Percentiles rank a stretch among this genome's conserved stretches.
phyloP scores from a whole-genome alignment of 2,329 filamentous ascomycete species.

The Colletotrichum sp. region DNA sequence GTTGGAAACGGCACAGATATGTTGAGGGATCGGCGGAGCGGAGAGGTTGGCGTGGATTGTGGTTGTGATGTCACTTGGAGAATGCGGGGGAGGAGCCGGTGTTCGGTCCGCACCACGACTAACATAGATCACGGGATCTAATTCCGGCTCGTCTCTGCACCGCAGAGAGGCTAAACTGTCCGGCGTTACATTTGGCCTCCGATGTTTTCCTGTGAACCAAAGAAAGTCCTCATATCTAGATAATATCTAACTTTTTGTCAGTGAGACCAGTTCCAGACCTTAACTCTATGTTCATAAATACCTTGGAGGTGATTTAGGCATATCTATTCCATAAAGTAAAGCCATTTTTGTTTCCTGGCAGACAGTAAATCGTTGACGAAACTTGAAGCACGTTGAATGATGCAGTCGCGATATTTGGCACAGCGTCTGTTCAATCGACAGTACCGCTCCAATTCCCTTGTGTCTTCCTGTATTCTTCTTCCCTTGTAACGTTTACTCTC shows the following conservation, averaged over 20 bases:
- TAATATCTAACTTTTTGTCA: not conserved
- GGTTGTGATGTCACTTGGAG: conserved; percentile 7
- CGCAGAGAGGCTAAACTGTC: not conserved
- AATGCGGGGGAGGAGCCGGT: conserved; percentile 8
- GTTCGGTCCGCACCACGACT: not conserved
- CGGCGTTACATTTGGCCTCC: not conserved
- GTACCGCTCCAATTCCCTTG: not conserved
- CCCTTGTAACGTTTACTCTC: accelerated
- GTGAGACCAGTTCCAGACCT: not conserved
- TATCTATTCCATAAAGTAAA: not conserved
- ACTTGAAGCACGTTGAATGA: not conserved
- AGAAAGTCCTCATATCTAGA: not conserved
- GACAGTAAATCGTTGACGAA: not conserved
- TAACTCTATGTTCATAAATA: too few relatives aligned
- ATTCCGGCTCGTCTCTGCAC: not conserved
- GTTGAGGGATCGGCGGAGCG: not conserved
- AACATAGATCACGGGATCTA: not conserved
- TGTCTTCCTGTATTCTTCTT: not conserved
- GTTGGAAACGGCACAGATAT: not conserved
- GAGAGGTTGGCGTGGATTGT: not conserved
- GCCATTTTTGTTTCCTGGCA: accelerated
- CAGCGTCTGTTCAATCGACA: not conserved
- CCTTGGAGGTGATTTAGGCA: not conserved
- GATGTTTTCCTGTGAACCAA: not conserved
- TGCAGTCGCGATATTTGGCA: too few relatives aligned